phyloP scores from a whole-genome alignment of 768 basidiomycete genomes.

The Hypholoma fasciculare region DNA sequence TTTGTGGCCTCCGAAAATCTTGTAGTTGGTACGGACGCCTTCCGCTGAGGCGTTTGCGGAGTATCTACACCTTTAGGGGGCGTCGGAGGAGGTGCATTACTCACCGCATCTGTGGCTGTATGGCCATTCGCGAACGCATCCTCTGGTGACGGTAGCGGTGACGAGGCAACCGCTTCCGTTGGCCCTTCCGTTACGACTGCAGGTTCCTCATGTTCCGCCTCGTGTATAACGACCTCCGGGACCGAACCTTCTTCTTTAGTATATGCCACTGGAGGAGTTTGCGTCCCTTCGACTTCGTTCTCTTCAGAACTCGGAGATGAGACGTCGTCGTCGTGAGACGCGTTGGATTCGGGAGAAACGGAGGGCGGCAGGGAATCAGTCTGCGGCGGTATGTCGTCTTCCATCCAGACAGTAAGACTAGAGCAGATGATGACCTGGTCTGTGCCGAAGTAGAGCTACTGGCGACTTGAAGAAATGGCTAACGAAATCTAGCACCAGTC shows the following conservation, averaged over 20 bases:
- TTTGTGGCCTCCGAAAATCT: conserved; percentile 1
- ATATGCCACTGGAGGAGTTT: background rate
- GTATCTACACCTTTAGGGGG: conserved; percentile 16
- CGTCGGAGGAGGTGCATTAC: conserved; percentile 13
- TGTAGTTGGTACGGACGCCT: conserved; percentile 1
- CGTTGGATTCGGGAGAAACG: conserved; percentile 4
- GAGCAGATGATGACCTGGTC: background rate
- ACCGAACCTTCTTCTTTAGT: background rate
- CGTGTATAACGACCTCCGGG: background rate
- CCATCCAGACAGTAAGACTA: conserved; percentile 15
- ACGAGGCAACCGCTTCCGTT: background rate
- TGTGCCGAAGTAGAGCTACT: background rate
- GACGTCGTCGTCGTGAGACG: conserved; percentile 5
- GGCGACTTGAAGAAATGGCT: conserved; percentile 1
- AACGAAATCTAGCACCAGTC: background rate
- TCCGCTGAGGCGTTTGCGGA: background rate
- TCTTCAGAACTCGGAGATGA: background rate
- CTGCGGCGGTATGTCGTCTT: conserved; percentile 11
- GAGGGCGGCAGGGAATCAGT: conserved; percentile 8
- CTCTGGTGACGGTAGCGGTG: background rate
- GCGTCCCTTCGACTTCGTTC: background rate
- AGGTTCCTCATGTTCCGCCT: conserved; percentile 1
- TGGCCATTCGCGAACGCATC: conserved; percentile 3
- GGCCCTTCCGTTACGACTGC: background rate
- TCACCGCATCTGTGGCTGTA: conserved; percentile 1